A percentile compares a stretch with the other conserved stretches of the same genome.
Conservation (phyloP, 257 asterid genomes). For the Nicotiana tomentosiformis region DNA sequence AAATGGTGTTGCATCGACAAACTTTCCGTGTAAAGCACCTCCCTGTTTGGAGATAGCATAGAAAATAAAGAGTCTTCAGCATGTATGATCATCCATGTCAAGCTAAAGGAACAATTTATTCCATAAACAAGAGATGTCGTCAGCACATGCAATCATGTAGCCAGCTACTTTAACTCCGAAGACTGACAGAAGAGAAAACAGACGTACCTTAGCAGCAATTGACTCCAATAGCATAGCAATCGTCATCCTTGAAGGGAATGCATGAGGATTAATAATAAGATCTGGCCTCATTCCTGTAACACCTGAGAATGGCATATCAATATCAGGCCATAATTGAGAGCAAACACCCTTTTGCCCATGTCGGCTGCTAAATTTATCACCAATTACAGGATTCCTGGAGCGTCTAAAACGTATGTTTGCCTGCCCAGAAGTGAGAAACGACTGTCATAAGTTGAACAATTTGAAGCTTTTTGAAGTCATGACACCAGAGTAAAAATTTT, state of each 20-base stretch:
- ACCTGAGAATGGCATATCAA: conserved; percentile 93
- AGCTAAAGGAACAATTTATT: background rate
- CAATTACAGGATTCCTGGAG: conserved; percentile 84
- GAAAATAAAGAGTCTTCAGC: background rate
- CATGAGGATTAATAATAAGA: conserved; percentile 97
- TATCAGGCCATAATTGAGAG: conserved; percentile 93
- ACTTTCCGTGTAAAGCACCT: conserved; percentile 78
- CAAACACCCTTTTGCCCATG: conserved; percentile 99
- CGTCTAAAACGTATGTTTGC: conserved; percentile 81
- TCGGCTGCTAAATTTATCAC: conserved; percentile 98
- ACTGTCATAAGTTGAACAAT: background rate
- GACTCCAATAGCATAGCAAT: conserved; percentile 98
- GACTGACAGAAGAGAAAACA: background rate
- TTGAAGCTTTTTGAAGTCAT: background rate
- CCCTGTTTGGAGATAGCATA: conserved; percentile 42
- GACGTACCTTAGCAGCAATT: conserved; percentile 87
- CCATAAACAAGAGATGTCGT: background rate
- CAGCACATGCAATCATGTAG: background rate
- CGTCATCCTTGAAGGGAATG: conserved; percentile 98
- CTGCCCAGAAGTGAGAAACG: conserved; percentile 35
- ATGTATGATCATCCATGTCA: background rate
- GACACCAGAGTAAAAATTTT: background rate
- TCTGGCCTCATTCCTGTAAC: conserved; percentile 93
- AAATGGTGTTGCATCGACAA: conserved; percentile 90
- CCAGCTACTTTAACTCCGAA: background rate